Conservation (phyloP, 2,329 filamentous ascomycete species). For the Cryphonectria parasitica region DNA sequence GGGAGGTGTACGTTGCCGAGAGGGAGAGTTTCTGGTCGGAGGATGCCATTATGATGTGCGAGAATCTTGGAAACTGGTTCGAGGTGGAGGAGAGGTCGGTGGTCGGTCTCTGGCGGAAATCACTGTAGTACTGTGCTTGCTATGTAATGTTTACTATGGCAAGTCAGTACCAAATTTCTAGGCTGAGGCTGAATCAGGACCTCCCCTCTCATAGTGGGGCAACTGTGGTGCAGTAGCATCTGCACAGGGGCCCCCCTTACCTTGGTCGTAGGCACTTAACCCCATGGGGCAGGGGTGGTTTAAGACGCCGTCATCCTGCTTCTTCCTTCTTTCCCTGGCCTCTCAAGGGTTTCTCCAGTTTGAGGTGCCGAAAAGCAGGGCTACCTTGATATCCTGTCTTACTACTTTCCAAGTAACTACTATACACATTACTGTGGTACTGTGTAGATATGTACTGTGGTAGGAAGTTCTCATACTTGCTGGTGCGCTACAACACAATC, state of each 20-base stretch:
- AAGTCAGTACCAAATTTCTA: background rate
- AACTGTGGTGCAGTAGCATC: background rate
- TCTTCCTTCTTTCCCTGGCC: background rate
- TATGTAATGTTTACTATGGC: background rate
- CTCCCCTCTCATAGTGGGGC: background rate
- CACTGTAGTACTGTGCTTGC: background rate
- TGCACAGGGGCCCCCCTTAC: background rate
- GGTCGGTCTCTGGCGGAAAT: too few relatives aligned
- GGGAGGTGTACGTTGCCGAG: conserved; percentile 58
- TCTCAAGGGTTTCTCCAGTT: background rate
- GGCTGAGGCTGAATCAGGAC: background rate
- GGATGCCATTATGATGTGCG: conserved; percentile 22
- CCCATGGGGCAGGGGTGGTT: background rate
- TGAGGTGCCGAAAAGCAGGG: too few relatives aligned
- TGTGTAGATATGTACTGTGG: background rate
- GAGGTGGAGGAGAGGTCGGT: background rate
- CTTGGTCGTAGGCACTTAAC: background rate
- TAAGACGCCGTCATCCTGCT: background rate
- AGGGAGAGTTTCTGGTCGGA: conserved; percentile 38
- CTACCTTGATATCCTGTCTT: background rate
- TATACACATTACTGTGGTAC: too few relatives aligned
- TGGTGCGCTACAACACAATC: background rate
- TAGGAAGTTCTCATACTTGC: background rate
- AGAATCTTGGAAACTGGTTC: background rate
- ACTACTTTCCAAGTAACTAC: background rate